These are phyloP conservation scores for Eudorina sp. DNA, from an alignment of 139 green algal genomes.

Conservation along the genomic window DNA sequence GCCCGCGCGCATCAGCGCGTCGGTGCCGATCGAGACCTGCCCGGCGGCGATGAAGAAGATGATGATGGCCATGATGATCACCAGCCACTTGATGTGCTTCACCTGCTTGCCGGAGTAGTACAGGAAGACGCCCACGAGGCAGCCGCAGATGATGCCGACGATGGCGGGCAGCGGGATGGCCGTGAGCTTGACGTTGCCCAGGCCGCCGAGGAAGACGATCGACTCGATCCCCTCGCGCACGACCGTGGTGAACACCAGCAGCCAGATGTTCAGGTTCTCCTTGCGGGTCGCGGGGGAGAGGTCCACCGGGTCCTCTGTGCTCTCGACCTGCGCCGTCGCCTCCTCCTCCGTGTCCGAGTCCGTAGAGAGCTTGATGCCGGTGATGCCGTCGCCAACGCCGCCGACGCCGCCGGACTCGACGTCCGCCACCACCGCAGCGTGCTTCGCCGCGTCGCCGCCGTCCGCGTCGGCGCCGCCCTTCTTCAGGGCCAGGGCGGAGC, in stretches of 20 bases:
- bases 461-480: not conserved
- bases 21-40: constrained; percentile 48
- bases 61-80: constrained; percentile 60
- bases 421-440: too few species aligned
- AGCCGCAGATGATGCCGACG: constrained; percentile 45
- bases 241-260: constrained; percentile 63
- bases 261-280: constrained; percentile 53
- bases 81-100: constrained; percentile 70
- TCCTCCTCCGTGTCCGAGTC: not conserved
- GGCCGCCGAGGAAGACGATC: constrained; percentile 69
- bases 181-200: constrained; percentile 46
- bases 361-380: too few species aligned
- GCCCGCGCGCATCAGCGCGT: constrained; percentile 37
- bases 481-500: not conserved
- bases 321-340: not conserved
- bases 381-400: too few species aligned
- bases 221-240: constrained; percentile 68
- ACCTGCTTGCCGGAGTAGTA: constrained; percentile 60
- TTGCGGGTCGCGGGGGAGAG: not conserved
- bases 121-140: constrained; percentile 51
- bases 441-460: not conserved
- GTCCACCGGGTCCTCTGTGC: not conserved
- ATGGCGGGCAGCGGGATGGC: constrained; percentile 51
- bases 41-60: constrained; percentile 74
- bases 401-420: too few species aligned